phyloP scores from a whole-genome alignment of 768 basidiomycete genomes.

The Imleria badia region DNA sequence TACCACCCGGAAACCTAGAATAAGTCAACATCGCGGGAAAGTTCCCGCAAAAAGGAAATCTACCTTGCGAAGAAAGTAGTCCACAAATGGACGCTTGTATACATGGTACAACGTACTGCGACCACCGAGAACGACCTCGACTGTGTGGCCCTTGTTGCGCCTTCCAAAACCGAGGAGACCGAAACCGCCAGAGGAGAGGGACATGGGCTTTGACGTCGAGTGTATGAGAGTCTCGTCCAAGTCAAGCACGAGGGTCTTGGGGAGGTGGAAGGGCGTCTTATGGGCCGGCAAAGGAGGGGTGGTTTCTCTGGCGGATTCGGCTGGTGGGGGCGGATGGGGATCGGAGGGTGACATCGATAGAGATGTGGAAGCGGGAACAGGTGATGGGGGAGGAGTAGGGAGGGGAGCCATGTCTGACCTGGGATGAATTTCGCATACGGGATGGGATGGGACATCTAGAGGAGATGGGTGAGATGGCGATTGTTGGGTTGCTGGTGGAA shows the following conservation, averaged over 20 bases:
- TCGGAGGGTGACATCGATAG: slow-evolving; percentile 9
- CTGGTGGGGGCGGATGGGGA: slow-evolving; percentile 17
- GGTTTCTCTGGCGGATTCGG: slow-evolving; percentile 39
- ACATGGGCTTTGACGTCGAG: slow-evolving; percentile 83
- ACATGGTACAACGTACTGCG: slow-evolving; percentile 94
- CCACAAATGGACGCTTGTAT: slow-evolving; percentile 97
- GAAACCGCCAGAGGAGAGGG: slow-evolving; percentile 45
- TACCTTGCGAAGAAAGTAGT: slow-evolving; percentile 90
- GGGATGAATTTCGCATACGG: slow-evolving; percentile 7
- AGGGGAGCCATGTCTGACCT: slow-evolving; percentile 16
- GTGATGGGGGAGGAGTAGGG: slow-evolving; percentile 29
- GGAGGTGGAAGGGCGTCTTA: slow-evolving; percentile 74
- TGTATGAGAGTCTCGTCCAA: slow-evolving; percentile 98
- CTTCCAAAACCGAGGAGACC: slow-evolving; percentile 62
- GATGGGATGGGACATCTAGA: slow-evolving; percentile 14
- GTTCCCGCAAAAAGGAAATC: slow-evolving; percentile 15
- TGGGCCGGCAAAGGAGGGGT: slow-evolving; percentile 51
- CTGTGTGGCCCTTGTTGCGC: slow-evolving; percentile 75
- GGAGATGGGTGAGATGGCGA: slow-evolving; percentile 24
- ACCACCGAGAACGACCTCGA: slow-evolving; percentile 90
- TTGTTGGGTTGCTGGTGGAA: slow-evolving; percentile 19
- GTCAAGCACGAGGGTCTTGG: slow-evolving; percentile 95
- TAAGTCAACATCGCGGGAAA: slow-evolving; percentile 6
- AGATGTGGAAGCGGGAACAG: slow-evolving; percentile 8
- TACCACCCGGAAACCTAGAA: slow-evolving; percentile 97